Evolutionary conservation across 1,139 yeast genomes (phyloP).

Genomic region (Blastobotrys serpentis): DNA sequence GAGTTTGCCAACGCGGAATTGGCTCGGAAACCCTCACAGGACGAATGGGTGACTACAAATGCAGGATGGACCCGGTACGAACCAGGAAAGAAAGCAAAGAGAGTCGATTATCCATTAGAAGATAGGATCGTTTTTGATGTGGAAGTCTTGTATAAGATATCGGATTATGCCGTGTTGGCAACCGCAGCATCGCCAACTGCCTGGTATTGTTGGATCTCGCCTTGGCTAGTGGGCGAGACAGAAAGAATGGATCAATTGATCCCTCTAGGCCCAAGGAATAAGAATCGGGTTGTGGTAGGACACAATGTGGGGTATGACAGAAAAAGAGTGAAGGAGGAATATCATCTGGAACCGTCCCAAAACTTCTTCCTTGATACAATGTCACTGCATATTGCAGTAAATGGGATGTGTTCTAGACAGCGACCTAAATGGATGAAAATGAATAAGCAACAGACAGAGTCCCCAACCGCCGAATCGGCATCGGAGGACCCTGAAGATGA

Average conservation of each 20-base stretch:
- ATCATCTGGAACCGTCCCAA: constrained; percentile 60
- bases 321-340: constrained; percentile 82
- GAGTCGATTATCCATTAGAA: constrained; percentile 70
- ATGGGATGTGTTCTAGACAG: constrained; percentile 93
- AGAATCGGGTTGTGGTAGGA: constrained; percentile 60
- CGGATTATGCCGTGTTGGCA: constrained; percentile 77
- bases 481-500: constrained; percentile 28
- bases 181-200: constrained; percentile 75
- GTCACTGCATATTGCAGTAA: constrained; percentile 87
- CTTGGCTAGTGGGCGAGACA: constrained; percentile 62
- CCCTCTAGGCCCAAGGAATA: constrained; percentile 52
- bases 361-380: constrained; percentile 87
- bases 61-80: constrained; percentile 87
- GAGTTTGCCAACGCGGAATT: constrained; percentile 43
- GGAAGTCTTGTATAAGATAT: constrained; percentile 75
- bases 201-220: constrained; percentile 97
- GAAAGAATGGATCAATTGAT: constrained; percentile 59
- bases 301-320: constrained; percentile 92
- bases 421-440: constrained; percentile 72
- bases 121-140: constrained; percentile 79
- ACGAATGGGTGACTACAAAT: constrained; percentile 25
- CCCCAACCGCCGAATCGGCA: constrained; percentile 25
- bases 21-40: constrained; percentile 48
- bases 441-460: constrained; percentile 25
- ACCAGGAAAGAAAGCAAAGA: constrained; percentile 48